Evolutionary conservation across 2,329 filamentous ascomycete species (phyloP), one percentile per base, ranked within the genome.

Genomic region (Bipolaris cookei): DNA sequence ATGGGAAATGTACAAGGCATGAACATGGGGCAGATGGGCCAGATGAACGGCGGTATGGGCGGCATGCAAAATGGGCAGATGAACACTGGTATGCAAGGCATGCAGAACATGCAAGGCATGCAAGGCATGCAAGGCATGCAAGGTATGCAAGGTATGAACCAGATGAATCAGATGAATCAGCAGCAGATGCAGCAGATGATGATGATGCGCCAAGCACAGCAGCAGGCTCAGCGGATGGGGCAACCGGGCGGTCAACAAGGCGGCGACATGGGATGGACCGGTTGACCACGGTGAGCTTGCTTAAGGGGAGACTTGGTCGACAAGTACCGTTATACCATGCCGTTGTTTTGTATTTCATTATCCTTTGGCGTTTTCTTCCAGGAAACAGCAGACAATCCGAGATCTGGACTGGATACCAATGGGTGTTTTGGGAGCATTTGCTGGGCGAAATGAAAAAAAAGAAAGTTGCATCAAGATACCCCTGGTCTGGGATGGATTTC

Each of bases 141-240:
- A n/a, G n/a, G n/a, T n/a, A n/a, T n/a, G n/a, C n/a, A n/a, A n/a
- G n/a, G n/a, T n/a, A n/a, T 30, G 28, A 30, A 30, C 58, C 64
- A 65, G 25, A 67, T 69, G 58, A 63, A 57, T 6, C 62, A 67
- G 38, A 70, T 68, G 63, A 72, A 66, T 14, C 69, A 68, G 56
- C 70, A 75, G 56, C 72, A 76, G 44, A 59, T 68, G 54, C 70
- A 72, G 59, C 70, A 73, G 58, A 70, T 72, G 67, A 66, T 72
- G 64, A 65, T 73, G 63, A 70, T 74, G 72, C 58, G 68, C n/a
- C 71, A 73, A 58, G 67, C 65, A 4, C 73, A 75, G 48, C 62
- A 64, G 44, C 62, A 67, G 42, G 60, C 63, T 20, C 65, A 69
- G 30, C 56, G 67, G 38, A 65, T 65, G 59, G 59, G 63, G 11